These are phyloP conservation scores for Arabis hirsuta DNA, from an alignment of 345 rosid species.

Conservation along the genomic window DNA sequence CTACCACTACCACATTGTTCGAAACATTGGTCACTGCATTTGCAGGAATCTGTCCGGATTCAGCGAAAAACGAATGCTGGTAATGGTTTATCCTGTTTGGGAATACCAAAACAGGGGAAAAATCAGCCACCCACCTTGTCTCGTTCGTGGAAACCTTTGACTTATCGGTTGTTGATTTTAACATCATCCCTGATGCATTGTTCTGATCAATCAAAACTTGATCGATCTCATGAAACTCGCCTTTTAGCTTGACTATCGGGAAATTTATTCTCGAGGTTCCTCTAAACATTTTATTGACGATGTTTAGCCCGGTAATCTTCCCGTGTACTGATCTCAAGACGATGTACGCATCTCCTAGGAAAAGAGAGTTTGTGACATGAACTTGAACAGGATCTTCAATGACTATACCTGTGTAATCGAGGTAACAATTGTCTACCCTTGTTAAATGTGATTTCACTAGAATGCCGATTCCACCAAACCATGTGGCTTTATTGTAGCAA, in stretches of 20 bases:
- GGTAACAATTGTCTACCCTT: slow-evolving; percentile 68
- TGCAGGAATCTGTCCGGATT: slow-evolving; percentile 39
- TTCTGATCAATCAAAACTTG: slow-evolving; percentile 68
- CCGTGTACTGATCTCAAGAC: slow-evolving; percentile 56
- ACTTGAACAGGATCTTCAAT: slow-evolving; percentile 72
- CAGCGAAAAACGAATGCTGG: slow-evolving; percentile 55
- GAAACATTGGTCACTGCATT: slow-evolving; percentile 58
- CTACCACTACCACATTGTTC: slow-evolving; percentile 60
- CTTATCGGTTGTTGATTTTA: slow-evolving; percentile 62
- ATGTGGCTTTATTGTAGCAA: slow-evolving; percentile 75
- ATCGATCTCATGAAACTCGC: slow-evolving; percentile 53
- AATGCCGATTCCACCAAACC: slow-evolving; percentile 70
- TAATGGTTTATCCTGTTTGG: slow-evolving; percentile 63
- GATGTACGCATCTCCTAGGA: slow-evolving; percentile 65
- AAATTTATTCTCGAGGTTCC: slow-evolving; percentile 25
- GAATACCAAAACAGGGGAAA: slow-evolving; percentile 56
- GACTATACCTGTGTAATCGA: slow-evolving; percentile 62
- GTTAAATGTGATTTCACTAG: slow-evolving; percentile 53
- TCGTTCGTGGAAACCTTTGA: slow-evolving; percentile 54
- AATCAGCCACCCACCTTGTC: slow-evolving; percentile 72
- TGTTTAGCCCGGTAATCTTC: slow-evolving; percentile 54
- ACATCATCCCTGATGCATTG: slow-evolving; percentile 57
- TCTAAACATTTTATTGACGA: slow-evolving; percentile 62
- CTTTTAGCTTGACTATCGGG: slow-evolving; percentile 57
- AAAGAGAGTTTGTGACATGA: slow-evolving; percentile 62